Base-by-base conservation (phyloP, 495 filamentous ascomycete species). In the Podospora australis region DNA sequence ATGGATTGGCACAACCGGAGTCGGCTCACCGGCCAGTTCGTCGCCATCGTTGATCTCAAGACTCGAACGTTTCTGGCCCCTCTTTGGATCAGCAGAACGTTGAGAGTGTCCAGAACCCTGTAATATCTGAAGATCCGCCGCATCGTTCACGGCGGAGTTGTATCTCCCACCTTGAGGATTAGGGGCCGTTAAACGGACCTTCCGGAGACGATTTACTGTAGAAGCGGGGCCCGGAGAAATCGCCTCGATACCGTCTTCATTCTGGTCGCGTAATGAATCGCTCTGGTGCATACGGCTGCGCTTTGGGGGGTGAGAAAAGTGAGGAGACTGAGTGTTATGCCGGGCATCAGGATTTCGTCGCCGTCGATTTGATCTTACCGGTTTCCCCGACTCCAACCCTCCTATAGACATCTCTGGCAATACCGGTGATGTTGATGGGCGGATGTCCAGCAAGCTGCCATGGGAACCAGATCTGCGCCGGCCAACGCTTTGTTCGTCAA, bases 111-210 rank as follows among this genome's bases (percentile, higher is more conserved):
- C 7, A 19, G 1, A 19, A 2, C 17, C 29, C 14, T 36, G 25
- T 23, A 57, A 22, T 9, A 60, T 55, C 14, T 39, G 9, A 2
- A n/a, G 1, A 30, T 61, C 58, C 4, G 49, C 58, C 16, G 48
- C 36, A 45, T 58, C 58, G 19, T 17, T n/a, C n/a, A n/a, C n/a
- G n/a, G n/a, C n/a, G n/a, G n/a, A n/a, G n/a, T n/a, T n/a, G n/a
- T n/a, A n/a, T n/a, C n/a, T n/a, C n/a, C n/a, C n/a, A n/a, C n/a
- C n/a, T n/a, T n/a, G n/a, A n/a, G n/a, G n/a, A n/a, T n/a, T 10
- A 23, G 38, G 4, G 7, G 23, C 20, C 6, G 6, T 2, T 1
- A 28, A 28, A 16, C 38, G 38, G 3, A 20, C 16, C 20, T 16
- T 24, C 6, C 23, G 10, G 8, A 26, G 40, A 26, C 13, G 14